A percentile compares a stretch with the other conserved stretches of the same genome.
These are phyloP conservation scores for Sarocladium brachiariae DNA, from an alignment of 2,329 filamentous ascomycete species.

Conservation along the genomic window DNA sequence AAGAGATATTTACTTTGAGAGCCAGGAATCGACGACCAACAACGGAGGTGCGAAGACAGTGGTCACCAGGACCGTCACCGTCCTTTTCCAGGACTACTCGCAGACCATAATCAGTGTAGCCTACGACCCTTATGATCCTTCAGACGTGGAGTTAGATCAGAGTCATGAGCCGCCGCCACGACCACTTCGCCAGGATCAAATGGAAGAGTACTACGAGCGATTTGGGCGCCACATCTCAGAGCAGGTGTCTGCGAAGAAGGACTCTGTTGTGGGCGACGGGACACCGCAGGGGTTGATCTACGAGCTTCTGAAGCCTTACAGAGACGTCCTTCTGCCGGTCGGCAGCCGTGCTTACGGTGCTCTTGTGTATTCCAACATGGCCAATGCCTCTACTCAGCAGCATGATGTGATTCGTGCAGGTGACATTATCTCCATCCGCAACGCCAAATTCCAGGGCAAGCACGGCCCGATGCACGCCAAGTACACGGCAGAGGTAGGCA, in stretches of 20 bases:
- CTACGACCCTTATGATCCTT: constrained; percentile 68
- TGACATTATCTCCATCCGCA: constrained; percentile 88
- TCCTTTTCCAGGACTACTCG: constrained; percentile 95
- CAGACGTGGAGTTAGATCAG: constrained; percentile 72
- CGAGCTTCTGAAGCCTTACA: constrained; percentile 68
- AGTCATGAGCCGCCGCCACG: constrained; percentile 79
- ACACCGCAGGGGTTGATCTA: constrained; percentile 70
- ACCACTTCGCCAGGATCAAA: constrained; percentile 80
- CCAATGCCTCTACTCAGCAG: constrained; percentile 84
- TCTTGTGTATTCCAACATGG: constrained; percentile 88
- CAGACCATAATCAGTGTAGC: constrained; percentile 80
- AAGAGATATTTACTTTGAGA: constrained; percentile 75
- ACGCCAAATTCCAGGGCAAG: constrained; percentile 91
- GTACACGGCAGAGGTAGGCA: constrained; percentile 82
- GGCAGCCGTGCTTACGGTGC: constrained; percentile 88
- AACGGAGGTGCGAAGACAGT: constrained; percentile 63
- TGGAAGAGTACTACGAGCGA: constrained; percentile 76
- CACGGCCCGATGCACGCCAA: constrained; percentile 93
- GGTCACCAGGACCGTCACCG: constrained; percentile 72
- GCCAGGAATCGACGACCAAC: constrained; percentile 66
- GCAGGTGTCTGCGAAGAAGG: constrained; percentile 64
- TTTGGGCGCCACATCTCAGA: constrained; percentile 76
- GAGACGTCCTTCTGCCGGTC: constrained; percentile 70
- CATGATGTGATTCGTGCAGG: constrained; percentile 90
- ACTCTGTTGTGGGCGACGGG: constrained; percentile 77